Evolutionary conservation across 2,329 filamentous ascomycete species (phyloP), one percentile per base, ranked within the genome.

Genomic region (Calonectria leucothoes): DNA sequence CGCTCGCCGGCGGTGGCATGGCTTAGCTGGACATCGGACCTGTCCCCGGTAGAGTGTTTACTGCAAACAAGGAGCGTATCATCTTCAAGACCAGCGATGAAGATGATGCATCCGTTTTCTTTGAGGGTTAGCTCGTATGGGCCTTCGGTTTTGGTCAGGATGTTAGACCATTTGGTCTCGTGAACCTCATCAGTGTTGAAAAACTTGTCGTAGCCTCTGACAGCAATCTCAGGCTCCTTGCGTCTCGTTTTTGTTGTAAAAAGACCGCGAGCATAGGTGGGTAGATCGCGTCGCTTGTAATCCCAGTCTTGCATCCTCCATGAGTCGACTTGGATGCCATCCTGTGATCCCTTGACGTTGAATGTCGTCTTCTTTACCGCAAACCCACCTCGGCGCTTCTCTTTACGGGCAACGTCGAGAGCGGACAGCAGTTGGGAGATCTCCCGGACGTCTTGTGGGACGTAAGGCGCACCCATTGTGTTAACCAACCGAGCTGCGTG

Each of bases 31-130:
- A 88, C 85, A 81, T 97, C 95, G 27, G 85, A 85, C n/a, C 96
- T 91, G 29, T 91, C 88, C 8, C 97, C 97, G 0, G 96, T 98
- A 0, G 97, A 98, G 84, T 99, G 97, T 83, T 99, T 99, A 89
- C 96, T 98, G 90, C 96, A 98, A n/a, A 99, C 96, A 10, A 99
- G 88, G 12, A 99, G 88, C 1, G 94, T 95, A 42, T 92, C 96
- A 80, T 98, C 96, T 80, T 97, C 94, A 27, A 99, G 88, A 17
- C 96, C 97, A 20, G 95, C 93, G 55, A 99, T 92, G 87, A 99
- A 99, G 78, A 99, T 98, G 84, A 99, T 99, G 84, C 97, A 99
- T n/a, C 97, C 97, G 81, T 99, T 99, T 85, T 99, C 97, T 86
- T 99, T 99, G 66, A 98, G 91, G 71, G 95, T 98, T 70, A 99